Percentiles rank a stretch among this genome's conserved stretches.
phyloP scores from a whole-genome alignment of 1,284 basidiomycete species.

The Trichosporon sp. region DNA sequence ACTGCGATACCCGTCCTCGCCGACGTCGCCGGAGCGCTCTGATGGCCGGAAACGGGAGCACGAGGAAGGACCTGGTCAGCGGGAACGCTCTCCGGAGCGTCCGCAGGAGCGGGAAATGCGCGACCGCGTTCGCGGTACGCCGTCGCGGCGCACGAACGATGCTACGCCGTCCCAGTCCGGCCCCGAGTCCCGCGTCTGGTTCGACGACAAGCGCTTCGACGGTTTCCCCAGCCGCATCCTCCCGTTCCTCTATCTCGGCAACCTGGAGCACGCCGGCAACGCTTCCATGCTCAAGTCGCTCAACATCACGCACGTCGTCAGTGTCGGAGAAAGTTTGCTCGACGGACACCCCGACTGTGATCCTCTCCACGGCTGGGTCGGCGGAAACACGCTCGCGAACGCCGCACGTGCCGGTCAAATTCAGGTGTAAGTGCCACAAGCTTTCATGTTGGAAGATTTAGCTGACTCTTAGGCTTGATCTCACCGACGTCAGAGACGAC shows the following conservation, averaged over 20 bases:
- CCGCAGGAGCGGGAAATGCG: slow-evolving; percentile 4
- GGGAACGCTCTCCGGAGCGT: slow-evolving; percentile 11
- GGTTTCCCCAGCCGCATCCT: slow-evolving; percentile 94
- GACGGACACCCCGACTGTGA: slow-evolving; percentile 37
- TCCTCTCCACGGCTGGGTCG: slow-evolving; percentile 40
- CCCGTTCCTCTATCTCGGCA: slow-evolving; percentile 93
- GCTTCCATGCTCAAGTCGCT: slow-evolving; percentile 92
- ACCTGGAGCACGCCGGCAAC: slow-evolving; percentile 92
- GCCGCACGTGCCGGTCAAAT: slow-evolving; percentile 49
- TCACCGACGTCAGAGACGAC: slow-evolving; percentile 68
- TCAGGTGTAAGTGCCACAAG: slow-evolving; percentile 41
- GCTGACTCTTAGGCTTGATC: slow-evolving; percentile 46
- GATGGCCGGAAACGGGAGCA: slow-evolving; percentile 10
- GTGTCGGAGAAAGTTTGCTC: slow-evolving; percentile 74
- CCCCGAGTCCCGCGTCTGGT: slow-evolving; percentile 70
- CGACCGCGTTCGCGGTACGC: slow-evolving; percentile 6
- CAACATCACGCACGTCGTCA: slow-evolving; percentile 97
- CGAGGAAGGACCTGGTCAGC: slow-evolving; percentile 20
- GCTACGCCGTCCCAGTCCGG: slow-evolving; percentile 31
- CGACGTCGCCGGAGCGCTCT: slow-evolving; percentile 6
- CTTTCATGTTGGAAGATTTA: too few species aligned
- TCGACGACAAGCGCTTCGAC: slow-evolving; percentile 87
- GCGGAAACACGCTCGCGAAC: slow-evolving; percentile 46
- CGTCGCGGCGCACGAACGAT: slow-evolving; percentile 14
- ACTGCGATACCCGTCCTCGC: slow-evolving; percentile 21